Evolutionary conservation across 768 basidiomycete genomes (phyloP), one percentile per base, ranked within the genome.

Genomic region (Sistotremastrum niveocremeum): DNA sequence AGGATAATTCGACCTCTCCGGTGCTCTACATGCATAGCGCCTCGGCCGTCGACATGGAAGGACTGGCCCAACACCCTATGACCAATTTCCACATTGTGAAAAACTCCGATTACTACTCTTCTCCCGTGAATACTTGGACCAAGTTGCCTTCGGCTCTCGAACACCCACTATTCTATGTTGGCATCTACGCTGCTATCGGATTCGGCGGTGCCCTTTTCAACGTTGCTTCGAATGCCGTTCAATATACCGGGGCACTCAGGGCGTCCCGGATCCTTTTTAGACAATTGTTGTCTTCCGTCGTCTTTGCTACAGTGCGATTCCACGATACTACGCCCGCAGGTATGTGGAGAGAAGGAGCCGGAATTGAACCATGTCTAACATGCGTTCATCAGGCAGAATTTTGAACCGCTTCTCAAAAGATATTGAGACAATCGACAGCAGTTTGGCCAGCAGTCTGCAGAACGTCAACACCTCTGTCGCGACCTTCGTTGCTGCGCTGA

Each of bases 391-490:
- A 48, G 52, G 52, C 9, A 41, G 58, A 12, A 53, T 59, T 11
- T 45, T 58, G 4, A 57, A 57, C 34, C 46, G 56, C 8, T 62
- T 62, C 51, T 53, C 52, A 4, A 54, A 54, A 30, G 62, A 67
- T 47, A 53, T 65, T 29, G 52, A 53, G 31, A 46, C 48, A 1
- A 28, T 55, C 2, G 54, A 52, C 29, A 41, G 60, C 34, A 34
- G n/a, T 9, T 35, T 52, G 20, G 36, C 51, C 9, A 34, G 20
- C 10, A 45, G 44, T 34, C 39, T 52, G 2, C 45, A 49, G 30
- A 29, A 44, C n/a, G 30, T 46, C 8, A 49, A 46, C 40, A 29
- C 45, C 4, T 50, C 40, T 28, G 34, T 54, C 34, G 45, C 52
- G 35, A 42, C 45, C 7, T 51, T 48, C 35, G 37, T 55, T 33